These are phyloP conservation scores for Polyporus tsugae DNA, from an alignment of 1,284 basidiomycete genomes.

Conservation along the genomic window DNA sequence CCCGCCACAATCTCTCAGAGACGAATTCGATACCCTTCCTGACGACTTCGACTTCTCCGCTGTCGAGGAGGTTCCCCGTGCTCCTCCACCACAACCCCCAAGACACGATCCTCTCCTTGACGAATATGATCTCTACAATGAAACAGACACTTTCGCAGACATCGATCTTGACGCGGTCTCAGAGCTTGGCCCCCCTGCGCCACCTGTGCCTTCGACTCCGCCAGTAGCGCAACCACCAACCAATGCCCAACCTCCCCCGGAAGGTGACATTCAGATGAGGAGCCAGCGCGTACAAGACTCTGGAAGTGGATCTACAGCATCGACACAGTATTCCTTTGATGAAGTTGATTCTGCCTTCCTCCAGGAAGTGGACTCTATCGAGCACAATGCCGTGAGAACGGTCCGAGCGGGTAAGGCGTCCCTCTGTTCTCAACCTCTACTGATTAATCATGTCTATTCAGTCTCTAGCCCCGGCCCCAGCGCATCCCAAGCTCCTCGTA, in stretches of 20 bases:
- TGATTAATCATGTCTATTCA: too few relatives aligned
- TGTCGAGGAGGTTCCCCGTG: constrained; percentile 6
- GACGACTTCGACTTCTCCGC: constrained; percentile 30
- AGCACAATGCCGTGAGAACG: constrained; percentile 3
- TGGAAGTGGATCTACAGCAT: constrained; percentile 1
- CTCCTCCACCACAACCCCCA: not conserved
- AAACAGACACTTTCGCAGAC: constrained; percentile 28
- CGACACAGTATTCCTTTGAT: constrained; percentile 39
- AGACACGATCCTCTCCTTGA: not conserved
- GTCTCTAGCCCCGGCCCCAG: not conserved
- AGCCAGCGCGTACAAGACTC: not conserved
- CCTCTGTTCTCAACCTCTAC: not conserved
- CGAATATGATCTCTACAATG: constrained; percentile 30
- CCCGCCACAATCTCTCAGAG: not conserved
- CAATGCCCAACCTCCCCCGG: constrained; percentile 3
- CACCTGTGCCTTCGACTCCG: not conserved
- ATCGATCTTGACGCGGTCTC: constrained; percentile 35
- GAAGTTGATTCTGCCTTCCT: constrained; percentile 28
- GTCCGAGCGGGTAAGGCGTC: not conserved
- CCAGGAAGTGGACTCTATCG: constrained; percentile 10
- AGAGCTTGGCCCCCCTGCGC: constrained; percentile 23
- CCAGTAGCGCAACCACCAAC: not conserved
- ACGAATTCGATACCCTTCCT: constrained; percentile 28
- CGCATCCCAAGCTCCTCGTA: not conserved
- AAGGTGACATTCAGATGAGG: not conserved